These are phyloP conservation scores for Mariannaea sp. DNA, from an alignment of 2,329 filamentous ascomycete species.

Conservation along the genomic window DNA sequence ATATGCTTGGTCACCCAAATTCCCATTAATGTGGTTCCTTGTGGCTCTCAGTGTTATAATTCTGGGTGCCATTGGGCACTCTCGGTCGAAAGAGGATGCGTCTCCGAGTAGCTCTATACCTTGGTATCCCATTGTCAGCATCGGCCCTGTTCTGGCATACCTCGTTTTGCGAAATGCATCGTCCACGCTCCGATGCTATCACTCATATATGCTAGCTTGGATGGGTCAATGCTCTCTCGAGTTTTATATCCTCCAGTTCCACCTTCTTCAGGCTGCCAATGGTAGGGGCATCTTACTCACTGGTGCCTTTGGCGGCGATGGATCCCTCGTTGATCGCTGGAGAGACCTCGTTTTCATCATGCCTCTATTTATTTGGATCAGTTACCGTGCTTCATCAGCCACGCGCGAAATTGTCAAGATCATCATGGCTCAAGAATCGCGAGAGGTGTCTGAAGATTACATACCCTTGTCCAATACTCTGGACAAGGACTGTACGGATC, in stretches of 20 bases:
- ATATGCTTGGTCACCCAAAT: constrained; percentile 27
- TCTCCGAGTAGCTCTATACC: constrained; percentile 47
- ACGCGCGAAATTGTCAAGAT: neutral
- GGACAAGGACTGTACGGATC: neutral
- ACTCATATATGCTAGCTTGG: constrained; percentile 52
- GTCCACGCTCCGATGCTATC: constrained; percentile 24
- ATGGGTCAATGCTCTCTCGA: constrained; percentile 63
- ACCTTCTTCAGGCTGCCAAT: constrained; percentile 65
- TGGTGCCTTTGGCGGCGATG: constrained; percentile 30
- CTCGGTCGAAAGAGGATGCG: neutral
- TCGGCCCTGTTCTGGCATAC: constrained; percentile 58
- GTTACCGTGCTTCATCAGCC: neutral
- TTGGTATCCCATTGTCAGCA: constrained; percentile 59
- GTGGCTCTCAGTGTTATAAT: constrained; percentile 41
- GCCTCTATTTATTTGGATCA: constrained; percentile 29
- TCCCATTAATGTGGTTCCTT: constrained; percentile 30
- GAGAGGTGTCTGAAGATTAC: neutral
- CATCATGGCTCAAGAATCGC: neutral
- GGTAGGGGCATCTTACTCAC: constrained; percentile 50
- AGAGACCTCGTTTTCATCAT: constrained; percentile 34
- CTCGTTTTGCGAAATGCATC: constrained; percentile 56
- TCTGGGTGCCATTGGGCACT: neutral
- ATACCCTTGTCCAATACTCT: neutral
- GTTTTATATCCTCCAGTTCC: constrained; percentile 63
- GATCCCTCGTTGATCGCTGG: constrained; percentile 30